Percentiles rank a stretch among this genome's conserved stretches.
phyloP scores from a whole-genome alignment of 1,284 basidiomycete species.

The Apiotrichum siamense region DNA sequence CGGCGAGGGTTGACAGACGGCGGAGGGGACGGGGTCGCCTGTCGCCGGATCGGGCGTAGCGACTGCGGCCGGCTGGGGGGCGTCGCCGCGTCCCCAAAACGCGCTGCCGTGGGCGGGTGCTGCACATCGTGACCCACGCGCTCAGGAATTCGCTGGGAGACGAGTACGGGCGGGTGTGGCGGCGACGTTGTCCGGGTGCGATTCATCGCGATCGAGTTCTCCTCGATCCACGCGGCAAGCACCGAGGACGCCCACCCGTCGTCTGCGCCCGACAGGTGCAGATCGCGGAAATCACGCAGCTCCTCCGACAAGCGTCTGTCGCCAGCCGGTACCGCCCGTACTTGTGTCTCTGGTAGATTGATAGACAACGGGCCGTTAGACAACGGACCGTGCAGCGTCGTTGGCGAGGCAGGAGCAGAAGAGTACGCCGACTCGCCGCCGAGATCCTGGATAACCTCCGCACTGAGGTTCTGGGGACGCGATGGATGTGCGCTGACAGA shows the following conservation, averaged over 20 bases:
- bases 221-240: constrained; percentile 19
- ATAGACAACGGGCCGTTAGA: not conserved
- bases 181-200: not conserved
- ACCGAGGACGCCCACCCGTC: constrained; percentile 33
- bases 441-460: not conserved
- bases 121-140: not conserved
- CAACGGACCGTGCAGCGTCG: not conserved
- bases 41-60: not conserved
- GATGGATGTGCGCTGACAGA: constrained; percentile 7
- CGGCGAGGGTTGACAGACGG: not conserved
- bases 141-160: not conserved
- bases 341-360: not conserved
- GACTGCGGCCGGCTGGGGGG: not conserved
- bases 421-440: too few species aligned
- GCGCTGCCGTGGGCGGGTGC: not conserved
- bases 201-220: constrained; percentile 1
- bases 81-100: not conserved
- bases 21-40: not conserved
- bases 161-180: not conserved
- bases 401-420: not conserved
- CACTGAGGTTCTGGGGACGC: not conserved
- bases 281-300: constrained; percentile 28
- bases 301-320: constrained; percentile 31
- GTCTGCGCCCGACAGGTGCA: constrained; percentile 19
- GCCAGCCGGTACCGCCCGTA: too few species aligned